Percentiles rank a stretch among this genome's conserved stretches.
Conservation (phyloP, 345 rosid species). For the Euphorbia lathyris region DNA sequence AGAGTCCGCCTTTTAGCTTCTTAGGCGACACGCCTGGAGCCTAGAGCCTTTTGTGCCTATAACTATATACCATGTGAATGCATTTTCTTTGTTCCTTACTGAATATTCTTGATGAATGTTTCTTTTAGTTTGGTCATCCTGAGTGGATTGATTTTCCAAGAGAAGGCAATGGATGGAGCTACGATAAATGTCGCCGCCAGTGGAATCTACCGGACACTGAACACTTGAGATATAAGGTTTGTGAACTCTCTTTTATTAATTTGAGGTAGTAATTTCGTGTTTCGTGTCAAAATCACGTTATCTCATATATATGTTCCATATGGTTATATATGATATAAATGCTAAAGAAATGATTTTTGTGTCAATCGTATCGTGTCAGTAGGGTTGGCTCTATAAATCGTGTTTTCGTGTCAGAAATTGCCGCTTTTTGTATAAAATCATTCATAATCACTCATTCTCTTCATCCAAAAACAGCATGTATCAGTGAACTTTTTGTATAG, state of each 20-base stretch:
- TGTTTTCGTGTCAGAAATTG: no score
- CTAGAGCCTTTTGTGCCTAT: no score
- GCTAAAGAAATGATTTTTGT: no score
- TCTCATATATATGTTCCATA: no score
- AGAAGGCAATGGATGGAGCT: conserved; percentile 85
- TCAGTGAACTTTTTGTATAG: neutral
- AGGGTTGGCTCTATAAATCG: no score
- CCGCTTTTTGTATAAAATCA: neutral
- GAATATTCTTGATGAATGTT: conserved; percentile 17
- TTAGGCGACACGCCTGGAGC: no score
- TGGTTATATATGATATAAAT: no score
- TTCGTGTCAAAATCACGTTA: no score
- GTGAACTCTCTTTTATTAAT: conserved; percentile 6
- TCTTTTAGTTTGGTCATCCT: conserved; percentile 73
- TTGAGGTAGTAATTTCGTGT: no score
- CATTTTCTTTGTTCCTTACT: conserved; percentile 14
- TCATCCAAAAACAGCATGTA: neutral
- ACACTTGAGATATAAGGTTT: conserved; percentile 72
- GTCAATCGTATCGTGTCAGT: no score
- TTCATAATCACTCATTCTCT: neutral
- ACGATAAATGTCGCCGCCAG: conserved; percentile 71
- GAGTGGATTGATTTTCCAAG: conserved; percentile 90
- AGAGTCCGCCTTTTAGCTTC: no score
- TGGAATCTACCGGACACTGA: conserved; percentile 60
- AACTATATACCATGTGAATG: neutral